Percentiles rank a stretch among this genome's conserved stretches.
phyloP scores from a whole-genome alignment of 1,139 yeast species.

The Saccharomyces hybrid region DNA sequence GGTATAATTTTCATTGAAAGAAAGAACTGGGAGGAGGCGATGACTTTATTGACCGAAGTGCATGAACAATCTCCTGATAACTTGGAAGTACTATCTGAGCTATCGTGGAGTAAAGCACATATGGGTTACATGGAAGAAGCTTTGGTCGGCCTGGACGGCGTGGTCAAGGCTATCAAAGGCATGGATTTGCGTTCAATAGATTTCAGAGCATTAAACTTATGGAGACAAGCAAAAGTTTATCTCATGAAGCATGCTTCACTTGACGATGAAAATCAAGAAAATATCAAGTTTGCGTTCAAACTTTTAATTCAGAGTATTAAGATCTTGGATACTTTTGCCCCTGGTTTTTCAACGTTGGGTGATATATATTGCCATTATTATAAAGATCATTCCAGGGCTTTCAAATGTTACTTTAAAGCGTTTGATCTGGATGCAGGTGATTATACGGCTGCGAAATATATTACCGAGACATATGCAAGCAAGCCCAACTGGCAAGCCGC shows the following conservation, averaged over 20 bases:
- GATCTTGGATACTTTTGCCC: slow-evolving; percentile 56
- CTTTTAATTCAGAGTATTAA: slow-evolving; percentile 57
- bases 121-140: slow-evolving; percentile 49
- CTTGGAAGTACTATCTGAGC: slow-evolving; percentile 56
- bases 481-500: slow-evolving; percentile 80
- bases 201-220: slow-evolving; percentile 50
- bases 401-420: slow-evolving; percentile 82
- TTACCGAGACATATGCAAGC: slow-evolving; percentile 61
- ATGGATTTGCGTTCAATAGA: slow-evolving; percentile 48
- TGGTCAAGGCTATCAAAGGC: slow-evolving; percentile 42
- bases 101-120: slow-evolving; percentile 71
- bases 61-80: slow-evolving; percentile 45
- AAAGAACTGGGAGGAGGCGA: slow-evolving; percentile 50
- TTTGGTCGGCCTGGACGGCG: slow-evolving; percentile 40
- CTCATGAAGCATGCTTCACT: slow-evolving; percentile 30
- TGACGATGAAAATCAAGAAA: slow-evolving; percentile 13
- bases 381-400: slow-evolving; percentile 60
- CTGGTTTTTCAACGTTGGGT: slow-evolving; percentile 78
- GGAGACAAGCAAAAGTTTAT: slow-evolving; percentile 67
- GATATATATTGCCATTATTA: slow-evolving; percentile 51
- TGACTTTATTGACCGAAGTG: slow-evolving; percentile 44
- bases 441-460: slow-evolving; percentile 60
- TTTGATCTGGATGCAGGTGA: slow-evolving; percentile 81
- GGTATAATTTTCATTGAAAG: slow-evolving; percentile 70
- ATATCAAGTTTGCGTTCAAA: slow-evolving; percentile 40